Evolutionary conservation across 2,329 filamentous ascomycete genomes (phyloP), one percentile per base, ranked within the genome.

Genomic region (Fusarium tuaranense): DNA sequence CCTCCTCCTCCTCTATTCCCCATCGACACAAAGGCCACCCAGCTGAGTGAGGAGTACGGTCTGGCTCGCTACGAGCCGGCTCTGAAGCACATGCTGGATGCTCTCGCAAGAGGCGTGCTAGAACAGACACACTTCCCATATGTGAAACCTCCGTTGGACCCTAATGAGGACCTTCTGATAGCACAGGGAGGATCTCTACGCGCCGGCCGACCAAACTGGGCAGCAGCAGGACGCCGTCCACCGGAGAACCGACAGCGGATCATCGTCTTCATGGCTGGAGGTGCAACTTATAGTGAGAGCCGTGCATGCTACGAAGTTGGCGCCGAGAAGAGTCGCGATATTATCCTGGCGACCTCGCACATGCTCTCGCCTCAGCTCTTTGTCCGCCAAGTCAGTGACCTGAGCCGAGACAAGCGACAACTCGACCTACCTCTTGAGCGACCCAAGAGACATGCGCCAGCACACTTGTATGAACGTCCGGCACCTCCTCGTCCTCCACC

Each of bases 161-260:
- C 88, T 18, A 89, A 90, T 71, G 88, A 90, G 67, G 90, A 92
- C 69, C 84, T 90, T 41, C 79, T 90, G 53, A 85, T 87, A 7
- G 86, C 84, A 5, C 84, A 89, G 30, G 89, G 94, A 74, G 91
- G 93, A 14, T 98, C 96, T 16, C 88, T 99, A 27, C 93, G 97
- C 68, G 94, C 94, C 12, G 95, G 95, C 18, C 97, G 98, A 79
- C 97, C 96, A 2, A 98, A 95, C 48, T 99, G 97, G 97, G 97
- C 97, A 2, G 94, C 94, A 63, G 92, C 94, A 12, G 92, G 95
- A 51, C 89, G 93, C 55, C 90, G 92, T 86, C 69, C 90, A 88
- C 70, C 83, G 2, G 96, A 98, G 81, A 97, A 95, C 74, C 91
- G 93, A 63, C 97, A 99, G 82, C 92, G 97, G 63, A 89, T 98